These are phyloP conservation scores for Aspergillus chevalieri DNA, from an alignment of 2,329 filamentous ascomycete species.

Conservation along the genomic window DNA sequence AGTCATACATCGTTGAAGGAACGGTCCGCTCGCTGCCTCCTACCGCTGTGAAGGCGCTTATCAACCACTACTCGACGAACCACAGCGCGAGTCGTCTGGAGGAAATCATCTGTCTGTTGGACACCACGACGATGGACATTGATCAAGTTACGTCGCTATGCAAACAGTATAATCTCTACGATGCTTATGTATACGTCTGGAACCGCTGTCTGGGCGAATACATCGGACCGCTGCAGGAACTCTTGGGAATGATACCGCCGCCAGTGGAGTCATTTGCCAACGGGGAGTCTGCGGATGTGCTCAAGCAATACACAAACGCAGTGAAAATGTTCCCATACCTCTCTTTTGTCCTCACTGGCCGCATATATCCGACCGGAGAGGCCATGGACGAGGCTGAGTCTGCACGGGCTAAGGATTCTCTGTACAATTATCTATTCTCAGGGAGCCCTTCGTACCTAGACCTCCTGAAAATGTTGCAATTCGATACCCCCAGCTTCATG, in stretches of 20 bases:
- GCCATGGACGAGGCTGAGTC: conserved; percentile 66
- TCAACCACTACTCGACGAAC: conserved; percentile 70
- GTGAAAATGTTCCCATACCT: conserved; percentile 93
- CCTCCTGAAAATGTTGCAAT: conserved; percentile 74
- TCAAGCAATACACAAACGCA: conserved; percentile 57
- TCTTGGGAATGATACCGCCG: conserved; percentile 50
- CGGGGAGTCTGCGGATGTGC: conserved; percentile 49
- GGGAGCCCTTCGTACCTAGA: conserved; percentile 76
- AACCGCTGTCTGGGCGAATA: conserved; percentile 85
- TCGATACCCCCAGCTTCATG: conserved; percentile 85
- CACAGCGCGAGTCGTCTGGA: conserved; percentile 75
- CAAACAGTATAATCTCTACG: conserved; percentile 86
- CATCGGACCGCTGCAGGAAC: conserved; percentile 79
- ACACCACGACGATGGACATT: conserved; percentile 84
- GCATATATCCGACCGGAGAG: conserved; percentile 83
- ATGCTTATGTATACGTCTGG: conserved; percentile 95
- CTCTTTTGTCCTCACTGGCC: conserved; percentile 81
- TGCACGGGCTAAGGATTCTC: conserved; percentile 70
- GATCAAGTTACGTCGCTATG: conserved; percentile 88
- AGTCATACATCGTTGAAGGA: conserved; percentile 77
- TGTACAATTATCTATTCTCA: conserved; percentile 92
- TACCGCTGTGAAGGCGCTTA: conserved; percentile 75
- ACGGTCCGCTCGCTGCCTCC: conserved; percentile 72
- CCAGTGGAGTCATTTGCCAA: conserved; percentile 20
- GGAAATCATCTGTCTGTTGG: conserved; percentile 89